Evolutionary conservation across 1,284 basidiomycete genomes (phyloP).

Genomic region (Ceratobasidium sp.): DNA sequence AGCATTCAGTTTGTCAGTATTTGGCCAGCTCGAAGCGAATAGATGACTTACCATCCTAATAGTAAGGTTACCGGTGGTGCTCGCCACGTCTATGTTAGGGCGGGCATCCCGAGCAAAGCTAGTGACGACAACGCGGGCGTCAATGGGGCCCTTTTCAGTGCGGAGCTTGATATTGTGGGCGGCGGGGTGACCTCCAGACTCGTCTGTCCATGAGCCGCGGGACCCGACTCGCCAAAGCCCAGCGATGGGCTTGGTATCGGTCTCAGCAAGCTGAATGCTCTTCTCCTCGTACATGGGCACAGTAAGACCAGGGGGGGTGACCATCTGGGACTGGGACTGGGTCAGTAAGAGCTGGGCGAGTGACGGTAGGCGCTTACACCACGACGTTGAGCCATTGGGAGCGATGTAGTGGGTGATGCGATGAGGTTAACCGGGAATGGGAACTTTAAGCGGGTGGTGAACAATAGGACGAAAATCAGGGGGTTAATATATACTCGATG

Average conservation of each 20-base stretch:
- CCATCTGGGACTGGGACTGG: constrained; percentile 13
- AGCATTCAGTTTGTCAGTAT: constrained; percentile 3
- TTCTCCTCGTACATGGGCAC: constrained; percentile 27
- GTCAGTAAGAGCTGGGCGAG: background rate
- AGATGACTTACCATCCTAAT: constrained; percentile 10
- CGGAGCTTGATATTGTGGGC: constrained; percentile 23
- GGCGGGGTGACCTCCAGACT: background rate
- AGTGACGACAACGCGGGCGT: constrained; percentile 21
- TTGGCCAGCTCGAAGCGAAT: background rate
- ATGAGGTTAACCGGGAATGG: too few relatives aligned
- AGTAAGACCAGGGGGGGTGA: constrained; percentile 22
- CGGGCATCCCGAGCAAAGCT: constrained; percentile 26
- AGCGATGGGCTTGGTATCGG: constrained; percentile 3
- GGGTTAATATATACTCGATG: too few relatives aligned
- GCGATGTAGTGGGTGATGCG: too few relatives aligned
- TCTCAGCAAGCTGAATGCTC: background rate
- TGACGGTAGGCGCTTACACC: constrained; percentile 1
- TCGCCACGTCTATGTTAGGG: constrained; percentile 19
- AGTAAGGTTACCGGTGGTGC: constrained; percentile 13
- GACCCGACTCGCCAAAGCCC: constrained; percentile 32
- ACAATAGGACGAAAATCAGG: background rate
- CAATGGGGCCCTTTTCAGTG: constrained; percentile 25
- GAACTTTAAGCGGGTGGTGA: too few relatives aligned
- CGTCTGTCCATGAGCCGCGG: constrained; percentile 19
- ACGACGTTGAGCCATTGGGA: constrained; percentile 26